Evolutionary conservation across 2,329 filamentous ascomycete species (phyloP).

Genomic region (Colletotrichum navitas): DNA sequence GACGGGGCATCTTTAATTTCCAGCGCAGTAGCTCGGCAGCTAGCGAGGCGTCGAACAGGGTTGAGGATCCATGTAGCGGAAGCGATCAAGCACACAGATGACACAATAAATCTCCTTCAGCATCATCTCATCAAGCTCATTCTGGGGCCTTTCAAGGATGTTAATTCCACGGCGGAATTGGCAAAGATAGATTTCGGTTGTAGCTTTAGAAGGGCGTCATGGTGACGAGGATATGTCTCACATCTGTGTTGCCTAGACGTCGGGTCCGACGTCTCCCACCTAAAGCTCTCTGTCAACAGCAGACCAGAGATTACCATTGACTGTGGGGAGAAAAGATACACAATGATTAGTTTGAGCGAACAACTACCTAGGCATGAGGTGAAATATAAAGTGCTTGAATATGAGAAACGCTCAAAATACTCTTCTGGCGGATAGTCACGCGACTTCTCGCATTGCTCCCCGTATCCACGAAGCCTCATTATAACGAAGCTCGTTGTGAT

Average conservation of each 20-base stretch:
- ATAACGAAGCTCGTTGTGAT: no score
- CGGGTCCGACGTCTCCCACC: neutral
- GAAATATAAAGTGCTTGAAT: no score
- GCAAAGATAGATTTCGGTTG: neutral
- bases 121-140: neutral
- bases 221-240: neutral
- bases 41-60: conserved; percentile 43
- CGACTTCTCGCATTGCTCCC: no score
- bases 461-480: no score
- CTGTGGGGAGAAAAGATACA: no score
- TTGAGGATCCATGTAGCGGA: conserved; percentile 45
- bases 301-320: conserved; percentile 48
- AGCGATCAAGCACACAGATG: neutral
- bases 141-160: neutral
- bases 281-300: conserved; percentile 43
- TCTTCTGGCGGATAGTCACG: no score
- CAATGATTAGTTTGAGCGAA: no score
- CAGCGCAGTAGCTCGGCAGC: conserved; percentile 54
- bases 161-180: no score
- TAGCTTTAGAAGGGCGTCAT: conserved; percentile 4
- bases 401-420: no score
- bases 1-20: conserved; percentile 52
- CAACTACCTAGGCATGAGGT: no score
- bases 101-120: conserved; percentile 1
- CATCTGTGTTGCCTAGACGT: neutral